Percentiles rank a stretch among this genome's conserved stretches.
Evolutionary conservation across 352 stramenopile species (phyloP).

Genomic region (Phytophthora hybrid): DNA sequence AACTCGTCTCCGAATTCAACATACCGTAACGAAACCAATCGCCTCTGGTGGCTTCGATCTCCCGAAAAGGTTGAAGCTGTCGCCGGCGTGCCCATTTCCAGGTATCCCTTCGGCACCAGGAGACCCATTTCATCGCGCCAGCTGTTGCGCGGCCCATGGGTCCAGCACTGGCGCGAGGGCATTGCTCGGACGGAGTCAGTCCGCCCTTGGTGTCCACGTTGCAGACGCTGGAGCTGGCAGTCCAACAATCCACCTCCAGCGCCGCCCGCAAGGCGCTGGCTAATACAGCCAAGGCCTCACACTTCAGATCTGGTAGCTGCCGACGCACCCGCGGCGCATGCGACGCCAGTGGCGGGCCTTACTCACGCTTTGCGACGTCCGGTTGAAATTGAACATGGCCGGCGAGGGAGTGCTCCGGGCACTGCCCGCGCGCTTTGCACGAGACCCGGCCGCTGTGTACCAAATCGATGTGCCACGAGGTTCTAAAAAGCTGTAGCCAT

Average conservation of each 20-base stretch:
- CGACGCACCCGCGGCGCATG: conserved; percentile 1
- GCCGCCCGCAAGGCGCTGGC: too few species aligned
- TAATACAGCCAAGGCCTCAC: not conserved
- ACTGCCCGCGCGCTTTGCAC: not conserved
- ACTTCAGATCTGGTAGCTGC: not conserved
- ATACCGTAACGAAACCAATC: too few species aligned
- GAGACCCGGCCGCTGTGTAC: conserved; percentile 11
- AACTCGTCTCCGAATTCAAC: too few species aligned
- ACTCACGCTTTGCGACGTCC: conserved; percentile 20
- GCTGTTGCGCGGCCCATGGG: not conserved
- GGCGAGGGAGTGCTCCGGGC: conserved; percentile 7
- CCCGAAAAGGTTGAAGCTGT: not conserved
- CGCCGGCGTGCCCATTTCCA: not conserved
- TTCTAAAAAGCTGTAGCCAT: conserved; percentile 27
- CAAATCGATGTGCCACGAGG: not conserved
- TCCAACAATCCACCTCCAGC: not conserved
- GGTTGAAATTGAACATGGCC: conserved; percentile 37
- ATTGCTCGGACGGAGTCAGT: not conserved
- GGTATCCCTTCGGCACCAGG: too few species aligned
- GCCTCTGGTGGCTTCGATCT: too few species aligned
- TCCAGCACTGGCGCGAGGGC: not conserved
- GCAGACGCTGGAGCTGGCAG: not conserved
- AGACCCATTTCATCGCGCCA: not conserved
- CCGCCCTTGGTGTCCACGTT: not conserved
- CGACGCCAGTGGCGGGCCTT: conserved; percentile 11